These are phyloP conservation scores for Chlamydomonas sp. DNA, from an alignment of 139 green algal species.

Conservation along the genomic window DNA sequence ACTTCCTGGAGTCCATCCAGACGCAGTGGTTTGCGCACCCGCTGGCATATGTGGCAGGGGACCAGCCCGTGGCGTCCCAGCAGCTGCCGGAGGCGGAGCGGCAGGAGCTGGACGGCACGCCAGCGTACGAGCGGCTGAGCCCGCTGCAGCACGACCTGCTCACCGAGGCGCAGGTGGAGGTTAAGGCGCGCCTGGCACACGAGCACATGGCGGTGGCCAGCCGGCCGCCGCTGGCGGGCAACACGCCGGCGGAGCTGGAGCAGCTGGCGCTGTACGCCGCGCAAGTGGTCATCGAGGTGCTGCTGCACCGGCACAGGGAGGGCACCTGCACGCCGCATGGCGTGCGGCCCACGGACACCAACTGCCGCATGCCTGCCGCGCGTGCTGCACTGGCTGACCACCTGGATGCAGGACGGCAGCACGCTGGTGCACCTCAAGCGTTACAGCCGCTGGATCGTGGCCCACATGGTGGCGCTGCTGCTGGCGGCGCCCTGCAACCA, in stretches of 20 bases:
- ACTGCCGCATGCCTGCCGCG: constrained; percentile 14
- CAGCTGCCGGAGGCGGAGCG: too few species aligned
- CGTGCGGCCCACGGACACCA: not conserved
- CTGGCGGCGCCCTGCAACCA: constrained; percentile 2
- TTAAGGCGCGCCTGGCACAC: too few species aligned
- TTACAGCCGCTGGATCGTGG: not conserved
- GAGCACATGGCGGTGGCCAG: too few species aligned
- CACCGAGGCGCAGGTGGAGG: too few species aligned
- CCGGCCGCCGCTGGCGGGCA: too few species aligned
- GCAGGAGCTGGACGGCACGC: too few species aligned
- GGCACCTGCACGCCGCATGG: not conserved
- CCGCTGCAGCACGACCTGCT: too few species aligned
- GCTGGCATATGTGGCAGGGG: not conserved
- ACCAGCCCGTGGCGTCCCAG: not conserved
- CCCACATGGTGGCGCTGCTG: not conserved
- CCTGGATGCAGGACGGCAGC: not conserved
- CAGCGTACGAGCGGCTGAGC: too few species aligned
- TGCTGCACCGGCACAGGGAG: not conserved
- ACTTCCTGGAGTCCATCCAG: constrained; percentile 11
- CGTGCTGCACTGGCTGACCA: not conserved
- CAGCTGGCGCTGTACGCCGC: not conserved
- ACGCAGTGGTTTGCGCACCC: not conserved
- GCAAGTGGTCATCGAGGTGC: not conserved
- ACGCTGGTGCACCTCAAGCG: constrained; percentile 2
- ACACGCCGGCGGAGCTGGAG: not conserved